Evolutionary conservation across 306 rosid species (phyloP).

Genomic region (Cucumis hystrix): DNA sequence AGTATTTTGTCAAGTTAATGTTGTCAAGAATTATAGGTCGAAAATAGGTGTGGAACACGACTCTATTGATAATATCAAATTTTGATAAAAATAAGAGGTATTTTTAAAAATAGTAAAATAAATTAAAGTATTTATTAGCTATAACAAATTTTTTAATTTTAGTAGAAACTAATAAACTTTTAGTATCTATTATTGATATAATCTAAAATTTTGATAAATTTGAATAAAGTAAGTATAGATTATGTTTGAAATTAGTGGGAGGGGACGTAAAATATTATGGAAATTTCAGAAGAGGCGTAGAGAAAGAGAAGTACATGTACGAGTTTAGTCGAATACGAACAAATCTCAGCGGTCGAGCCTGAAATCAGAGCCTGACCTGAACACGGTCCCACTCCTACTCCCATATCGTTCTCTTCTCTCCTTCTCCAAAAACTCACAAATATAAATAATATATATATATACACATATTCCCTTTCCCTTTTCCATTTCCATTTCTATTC

Average conservation of each 20-base stretch:
- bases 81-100: not conserved
- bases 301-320: not conserved
- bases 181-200: too few relatives aligned
- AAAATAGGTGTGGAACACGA: not conserved
- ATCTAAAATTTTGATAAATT: too few relatives aligned
- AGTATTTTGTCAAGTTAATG: not conserved
- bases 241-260: too few relatives aligned
- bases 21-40: not conserved
- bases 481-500: not conserved
- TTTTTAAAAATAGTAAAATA: too few relatives aligned
- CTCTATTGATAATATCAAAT: not conserved
- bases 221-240: too few relatives aligned
- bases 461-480: not conserved
- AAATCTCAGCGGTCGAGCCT: not conserved
- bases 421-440: not conserved
- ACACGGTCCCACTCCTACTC: not conserved
- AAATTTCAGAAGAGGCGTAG: too few relatives aligned
- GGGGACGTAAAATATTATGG: too few relatives aligned
- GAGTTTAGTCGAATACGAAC: not conserved
- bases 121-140: too few relatives aligned
- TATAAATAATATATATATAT: not conserved
- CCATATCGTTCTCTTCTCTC: not conserved
- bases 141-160: too few relatives aligned
- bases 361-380: not conserved
- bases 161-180: too few relatives aligned